phyloP scores from a whole-genome alignment of 805 yeast species.

The Cyberlindnera subsufficiens region DNA sequence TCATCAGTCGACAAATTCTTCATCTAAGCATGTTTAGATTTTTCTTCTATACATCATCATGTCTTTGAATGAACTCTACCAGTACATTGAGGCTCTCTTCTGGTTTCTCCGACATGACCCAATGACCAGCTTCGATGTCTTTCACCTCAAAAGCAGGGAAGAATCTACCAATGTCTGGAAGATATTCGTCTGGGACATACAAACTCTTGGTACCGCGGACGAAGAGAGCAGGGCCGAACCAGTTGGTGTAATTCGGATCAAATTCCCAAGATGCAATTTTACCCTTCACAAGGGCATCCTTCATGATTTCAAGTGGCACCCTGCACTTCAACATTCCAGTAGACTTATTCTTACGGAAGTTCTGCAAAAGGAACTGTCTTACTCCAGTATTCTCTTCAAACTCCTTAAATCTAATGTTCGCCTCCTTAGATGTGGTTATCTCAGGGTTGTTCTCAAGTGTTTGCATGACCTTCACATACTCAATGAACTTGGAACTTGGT shows the following conservation, averaged over 20 bases:
- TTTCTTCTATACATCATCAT: constrained; percentile 24
- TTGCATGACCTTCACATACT: constrained; percentile 58
- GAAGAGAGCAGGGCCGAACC: constrained; percentile 70
- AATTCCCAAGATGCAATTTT: constrained; percentile 75
- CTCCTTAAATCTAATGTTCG: constrained; percentile 53
- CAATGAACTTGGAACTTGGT: constrained; percentile 53
- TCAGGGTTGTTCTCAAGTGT: constrained; percentile 44
- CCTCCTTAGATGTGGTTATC: constrained; percentile 53
- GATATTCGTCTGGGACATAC: constrained; percentile 78
- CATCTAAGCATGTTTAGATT: neutral
- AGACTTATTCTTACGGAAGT: constrained; percentile 42
- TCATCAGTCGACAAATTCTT: neutral
- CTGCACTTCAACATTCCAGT: constrained; percentile 28
- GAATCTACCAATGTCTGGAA: constrained; percentile 65
- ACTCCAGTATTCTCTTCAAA: constrained; percentile 57
- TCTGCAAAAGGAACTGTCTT: constrained; percentile 74
- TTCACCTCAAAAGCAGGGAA: constrained; percentile 74
- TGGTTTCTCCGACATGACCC: constrained; percentile 89
- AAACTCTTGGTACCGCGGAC: constrained; percentile 71
- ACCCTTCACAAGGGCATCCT: constrained; percentile 58
- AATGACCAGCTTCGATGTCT: constrained; percentile 84
- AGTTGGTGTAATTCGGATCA: constrained; percentile 45
- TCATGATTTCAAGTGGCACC: constrained; percentile 68
- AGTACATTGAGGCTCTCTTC: constrained; percentile 60
- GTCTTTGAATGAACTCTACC: constrained; percentile 52